phyloP scores from a whole-genome alignment of 1,139 yeast species.

The Zygosaccharomyces sapae region DNA sequence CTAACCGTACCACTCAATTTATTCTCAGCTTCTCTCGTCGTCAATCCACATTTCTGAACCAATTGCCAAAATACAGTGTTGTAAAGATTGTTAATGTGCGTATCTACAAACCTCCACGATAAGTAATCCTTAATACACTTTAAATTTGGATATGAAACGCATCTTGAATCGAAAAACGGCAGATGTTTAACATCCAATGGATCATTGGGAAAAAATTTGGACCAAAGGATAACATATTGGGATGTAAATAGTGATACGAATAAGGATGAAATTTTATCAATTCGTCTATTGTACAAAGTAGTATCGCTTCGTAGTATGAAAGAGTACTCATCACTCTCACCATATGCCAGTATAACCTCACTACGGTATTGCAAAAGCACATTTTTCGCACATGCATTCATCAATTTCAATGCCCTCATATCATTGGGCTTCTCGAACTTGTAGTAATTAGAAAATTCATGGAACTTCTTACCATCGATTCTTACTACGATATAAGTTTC shows the following conservation, averaged over 20 bases:
- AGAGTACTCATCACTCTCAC: conserved; percentile 93
- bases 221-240: conserved; percentile 68
- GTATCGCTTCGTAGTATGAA: conserved; percentile 65
- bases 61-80: conserved; percentile 91
- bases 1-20: conserved; percentile 66
- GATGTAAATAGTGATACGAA: conserved; percentile 82
- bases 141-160: conserved; percentile 73
- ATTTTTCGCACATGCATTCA: conserved; percentile 74
- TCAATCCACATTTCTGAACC: conserved; percentile 63
- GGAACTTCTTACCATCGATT: conserved; percentile 92
- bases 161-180: conserved; percentile 90
- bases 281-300: conserved; percentile 73
- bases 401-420: conserved; percentile 61
- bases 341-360: conserved; percentile 79
- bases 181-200: conserved; percentile 43
- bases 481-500: conserved; percentile 79
- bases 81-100: conserved; percentile 91
- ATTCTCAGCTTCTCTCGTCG: conserved; percentile 76
- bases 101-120: conserved; percentile 94
- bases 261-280: conserved; percentile 68
- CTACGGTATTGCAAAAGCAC: conserved; percentile 50
- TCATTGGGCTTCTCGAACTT: conserved; percentile 86
- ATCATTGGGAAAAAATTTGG: conserved; percentile 48
- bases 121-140: conserved; percentile 70
- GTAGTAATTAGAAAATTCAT: conserved; percentile 70